Percentiles rank a stretch among this genome's conserved stretches.
phyloP scores from a whole-genome alignment of 2,329 filamentous ascomycete species.

The Xylaria sp. region DNA sequence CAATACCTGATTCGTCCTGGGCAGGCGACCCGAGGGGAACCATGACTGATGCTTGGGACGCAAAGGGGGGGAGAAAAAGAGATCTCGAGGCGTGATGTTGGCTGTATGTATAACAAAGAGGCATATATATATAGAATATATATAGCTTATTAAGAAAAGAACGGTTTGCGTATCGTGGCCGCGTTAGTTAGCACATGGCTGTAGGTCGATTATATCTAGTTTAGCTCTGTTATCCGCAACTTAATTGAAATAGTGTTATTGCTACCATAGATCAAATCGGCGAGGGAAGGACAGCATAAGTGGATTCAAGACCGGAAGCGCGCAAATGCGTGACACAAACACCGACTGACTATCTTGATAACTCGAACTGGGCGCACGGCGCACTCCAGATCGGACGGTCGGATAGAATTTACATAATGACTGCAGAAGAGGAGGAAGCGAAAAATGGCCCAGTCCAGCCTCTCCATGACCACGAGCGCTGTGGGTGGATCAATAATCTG shows the following conservation, averaged over 20 bases:
- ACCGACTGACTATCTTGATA: background rate
- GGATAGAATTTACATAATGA: constrained; percentile 21
- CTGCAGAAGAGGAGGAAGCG: constrained; percentile 9
- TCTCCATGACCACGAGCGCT: constrained; percentile 4
- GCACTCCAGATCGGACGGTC: constrained; percentile 1
- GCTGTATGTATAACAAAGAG: too few species aligned
- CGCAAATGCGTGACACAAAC: background rate
- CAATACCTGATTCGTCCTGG: constrained; percentile 5
- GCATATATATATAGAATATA: too few species aligned
- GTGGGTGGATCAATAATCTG: constrained; percentile 7
- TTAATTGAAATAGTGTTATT: background rate
- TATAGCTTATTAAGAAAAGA: too few species aligned
- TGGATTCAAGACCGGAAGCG: background rate
- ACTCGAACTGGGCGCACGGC: background rate
- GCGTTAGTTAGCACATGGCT: background rate
- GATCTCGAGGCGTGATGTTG: background rate
- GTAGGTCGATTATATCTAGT: background rate
- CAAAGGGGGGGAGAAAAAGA: background rate
- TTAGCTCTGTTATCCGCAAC: background rate
- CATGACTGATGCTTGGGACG: constrained; percentile 1
- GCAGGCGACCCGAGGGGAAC: constrained; percentile 16
- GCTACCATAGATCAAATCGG: background rate
- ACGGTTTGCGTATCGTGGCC: background rate
- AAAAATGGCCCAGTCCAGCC: constrained; percentile 6
- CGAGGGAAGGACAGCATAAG: background rate